Evolutionary conservation across 1,284 basidiomycete genomes (phyloP).

Genomic region (Leccinum solheimii): DNA sequence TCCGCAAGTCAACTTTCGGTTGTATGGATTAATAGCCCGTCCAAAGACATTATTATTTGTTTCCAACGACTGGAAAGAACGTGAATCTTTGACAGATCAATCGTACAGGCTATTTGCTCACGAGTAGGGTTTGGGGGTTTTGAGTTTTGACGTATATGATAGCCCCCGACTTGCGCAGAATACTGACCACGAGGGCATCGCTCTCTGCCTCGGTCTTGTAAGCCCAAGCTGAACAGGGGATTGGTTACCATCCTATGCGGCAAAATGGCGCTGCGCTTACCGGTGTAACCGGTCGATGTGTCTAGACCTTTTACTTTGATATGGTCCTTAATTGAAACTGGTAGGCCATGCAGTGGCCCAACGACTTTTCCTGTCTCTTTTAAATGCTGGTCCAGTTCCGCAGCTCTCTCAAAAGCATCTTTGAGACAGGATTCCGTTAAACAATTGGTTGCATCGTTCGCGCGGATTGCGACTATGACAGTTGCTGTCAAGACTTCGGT

Average conservation of each 20-base stretch:
- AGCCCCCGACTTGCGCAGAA: conserved; percentile 54
- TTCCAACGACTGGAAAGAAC: conserved; percentile 42
- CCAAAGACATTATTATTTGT: conserved; percentile 57
- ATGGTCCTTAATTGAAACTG: conserved; percentile 57
- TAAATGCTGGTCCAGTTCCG: conserved; percentile 50
- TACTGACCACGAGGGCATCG: conserved; percentile 47
- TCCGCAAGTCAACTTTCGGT: conserved; percentile 54
- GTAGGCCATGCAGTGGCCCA: conserved; percentile 63
- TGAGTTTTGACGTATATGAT: conserved; percentile 60
- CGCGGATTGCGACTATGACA: conserved; percentile 29
- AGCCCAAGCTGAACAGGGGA: conserved; percentile 40
- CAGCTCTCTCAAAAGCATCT: conserved; percentile 52
- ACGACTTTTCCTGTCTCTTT: conserved; percentile 47
- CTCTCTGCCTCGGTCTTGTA: conserved; percentile 42
- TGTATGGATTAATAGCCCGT: conserved; percentile 53
- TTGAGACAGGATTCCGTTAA: conserved; percentile 57
- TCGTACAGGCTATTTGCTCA: conserved; percentile 17
- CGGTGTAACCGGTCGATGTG: conserved; percentile 51
- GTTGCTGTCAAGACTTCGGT: conserved; percentile 29
- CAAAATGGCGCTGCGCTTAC: conserved; percentile 13
- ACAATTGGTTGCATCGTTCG: conserved; percentile 47
- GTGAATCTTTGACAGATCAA: conserved; percentile 10
- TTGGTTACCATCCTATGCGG: not conserved
- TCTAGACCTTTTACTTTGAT: conserved; percentile 49
- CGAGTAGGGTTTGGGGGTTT: conserved; percentile 53